phyloP scores from a whole-genome alignment of 2,329 filamentous ascomycete species.

The Fonsecaea pedrosoi region DNA sequence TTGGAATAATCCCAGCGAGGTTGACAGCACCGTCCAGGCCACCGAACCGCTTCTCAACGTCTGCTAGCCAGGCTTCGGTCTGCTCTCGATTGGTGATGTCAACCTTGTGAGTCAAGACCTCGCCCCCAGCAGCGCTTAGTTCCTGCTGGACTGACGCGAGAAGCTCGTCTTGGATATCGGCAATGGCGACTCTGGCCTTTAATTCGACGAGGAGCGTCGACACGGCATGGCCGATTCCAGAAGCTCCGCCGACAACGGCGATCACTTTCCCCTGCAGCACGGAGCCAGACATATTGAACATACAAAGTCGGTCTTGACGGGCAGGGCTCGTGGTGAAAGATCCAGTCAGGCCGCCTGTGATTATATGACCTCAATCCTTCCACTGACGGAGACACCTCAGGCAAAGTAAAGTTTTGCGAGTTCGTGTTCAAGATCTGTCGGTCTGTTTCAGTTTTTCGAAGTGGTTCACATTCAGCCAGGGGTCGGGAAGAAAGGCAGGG shows the following conservation, averaged over 20 bases:
- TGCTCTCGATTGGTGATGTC: background rate
- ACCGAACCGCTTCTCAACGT: background rate
- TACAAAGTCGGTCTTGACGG: background rate
- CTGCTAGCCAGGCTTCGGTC: background rate
- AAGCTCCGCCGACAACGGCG: background rate
- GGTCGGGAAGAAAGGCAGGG: too few relatives aligned
- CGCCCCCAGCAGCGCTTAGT: background rate
- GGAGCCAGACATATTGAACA: background rate
- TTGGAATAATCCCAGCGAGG: background rate
- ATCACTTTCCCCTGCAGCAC: background rate
- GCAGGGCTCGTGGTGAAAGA: too few relatives aligned
- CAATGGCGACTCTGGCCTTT: background rate
- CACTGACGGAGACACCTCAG: too few relatives aligned
- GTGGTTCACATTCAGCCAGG: too few relatives aligned
- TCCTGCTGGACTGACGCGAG: background rate
- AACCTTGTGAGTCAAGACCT: background rate
- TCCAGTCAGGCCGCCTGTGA: too few relatives aligned
- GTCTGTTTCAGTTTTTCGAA: too few relatives aligned
- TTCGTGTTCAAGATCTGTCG: too few relatives aligned
- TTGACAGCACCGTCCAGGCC: background rate
- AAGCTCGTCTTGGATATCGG: background rate
- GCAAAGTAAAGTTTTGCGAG: too few relatives aligned
- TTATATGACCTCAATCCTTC: too few relatives aligned
- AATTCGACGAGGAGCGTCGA: background rate
- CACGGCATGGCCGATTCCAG: background rate